Base-by-base conservation (phyloP, 495 filamentous ascomycete genomes). In the Podospora conica region DNA sequence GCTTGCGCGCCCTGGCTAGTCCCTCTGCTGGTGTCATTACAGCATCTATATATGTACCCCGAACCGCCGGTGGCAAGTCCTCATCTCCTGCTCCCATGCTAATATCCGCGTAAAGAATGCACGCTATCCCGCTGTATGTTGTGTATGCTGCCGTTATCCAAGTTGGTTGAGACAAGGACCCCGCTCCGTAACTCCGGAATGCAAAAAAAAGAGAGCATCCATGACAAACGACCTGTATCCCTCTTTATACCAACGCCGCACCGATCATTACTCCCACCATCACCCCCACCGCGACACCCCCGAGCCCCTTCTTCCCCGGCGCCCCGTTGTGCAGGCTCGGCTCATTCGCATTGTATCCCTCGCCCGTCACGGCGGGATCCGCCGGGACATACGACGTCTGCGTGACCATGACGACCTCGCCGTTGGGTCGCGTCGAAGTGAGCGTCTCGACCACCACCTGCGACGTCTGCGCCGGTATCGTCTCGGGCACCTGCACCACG, bases 281-380 rank as follows among this genome's bases (percentile, higher is more conserved):
- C 0, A 70, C 76, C 3, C 72, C 73, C 28, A 77, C 23, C 22
- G 75, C 11, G n/a, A 66, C 68, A n/a, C 65, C 65, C 9, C 67
- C 58, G 1, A 66, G 66, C 29, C 63, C 63, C 27, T 66, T 61
- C 27, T 66, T 61, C 6, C 65, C 68, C 15, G 27, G 18, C 9
- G 73, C 73, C 11, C 28, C 55, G n/a, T 76, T 79, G 64, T 81
- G 80, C 11, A 82, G 71, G 27, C 68, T 75, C 15, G 75, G 74
- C 2, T 66, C 53, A 2, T 68, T 54, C 31, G 59, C 69, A 3
- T 68, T 63, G 9, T 70, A 68, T 55, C 64, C 59, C 9, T 63
- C 66, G 5, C 65, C 65, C 33, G 65, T 66, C 20, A 61, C 31
- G 1, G 18, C 53, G 1, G 68, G 66, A 9, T 68, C 66, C 7